Base-by-base conservation (phyloP, 306 rosid species). In the Fragaria nilgerrensis region DNA sequence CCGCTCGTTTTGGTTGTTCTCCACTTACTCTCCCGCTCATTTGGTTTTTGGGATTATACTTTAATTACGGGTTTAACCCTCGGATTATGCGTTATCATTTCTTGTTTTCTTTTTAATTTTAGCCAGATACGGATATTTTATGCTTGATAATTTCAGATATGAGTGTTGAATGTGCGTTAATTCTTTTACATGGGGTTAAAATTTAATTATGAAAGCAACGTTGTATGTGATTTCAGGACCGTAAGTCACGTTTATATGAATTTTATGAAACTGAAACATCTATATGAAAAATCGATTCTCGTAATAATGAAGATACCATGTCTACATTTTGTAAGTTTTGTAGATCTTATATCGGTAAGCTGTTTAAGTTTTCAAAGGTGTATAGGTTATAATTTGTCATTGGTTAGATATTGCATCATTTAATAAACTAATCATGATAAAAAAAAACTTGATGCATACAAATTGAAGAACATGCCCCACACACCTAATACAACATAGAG, bases 1-100 rank as follows among this genome's bases (percentile, higher is more conserved):
- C 85, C 86, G 81, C 87, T 78, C 85, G 64, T 81, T 82, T 82
- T 77, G 90, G 82, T 44, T 59, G 13, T 37, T 36, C 39, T 16
- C 62, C 69, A 43, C 78, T 13, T 3, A 10, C n/a, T 45, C 50
- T 37, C 77, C 73, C 68, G 43, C 68, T 68, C 34, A 45, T 62
- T 44, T 49, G 55, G 69, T 59, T 25, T 74, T 41, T 41, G 11
- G 44, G 44, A 41, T 5, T 43, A 32, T 14, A 3, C 5, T 43
- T 45, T 20, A 44, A 44, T 75, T 45, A 62, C 78, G 15, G n/a
- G 29, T 12, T 45, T 47, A 62, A 17, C 71, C 36, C 10, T 37
- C 7, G 23, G 7, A 44, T 45, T 62, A 20, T 23, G 59, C 70
- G 3, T 62, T 27, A 50, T 12, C 3, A 4, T 27, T 59, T 3